Conservation (phyloP, 352 stramenopile species). For the Phytophthora tubulina region DNA sequence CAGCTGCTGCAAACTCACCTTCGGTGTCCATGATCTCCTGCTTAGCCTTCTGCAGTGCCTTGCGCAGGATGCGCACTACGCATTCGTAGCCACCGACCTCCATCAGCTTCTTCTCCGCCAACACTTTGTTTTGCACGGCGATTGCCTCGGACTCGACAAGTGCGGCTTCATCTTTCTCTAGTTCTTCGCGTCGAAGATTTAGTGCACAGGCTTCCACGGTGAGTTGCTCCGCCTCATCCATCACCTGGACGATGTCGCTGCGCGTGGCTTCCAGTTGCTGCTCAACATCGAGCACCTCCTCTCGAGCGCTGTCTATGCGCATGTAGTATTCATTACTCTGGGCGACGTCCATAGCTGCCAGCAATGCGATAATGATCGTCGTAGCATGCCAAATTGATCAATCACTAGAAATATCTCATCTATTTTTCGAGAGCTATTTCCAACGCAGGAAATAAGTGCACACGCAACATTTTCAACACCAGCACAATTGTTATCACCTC, state of each 20-base stretch:
- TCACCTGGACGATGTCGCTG: slow-evolving; percentile 48
- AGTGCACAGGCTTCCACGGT: slow-evolving; percentile 60
- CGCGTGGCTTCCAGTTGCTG: slow-evolving; percentile 49
- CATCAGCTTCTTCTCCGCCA: slow-evolving; percentile 68
- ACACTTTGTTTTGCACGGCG: slow-evolving; percentile 62
- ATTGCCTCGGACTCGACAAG: slow-evolving; percentile 56
- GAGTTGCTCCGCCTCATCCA: slow-evolving; percentile 59
- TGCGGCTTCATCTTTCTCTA: slow-evolving; percentile 67
- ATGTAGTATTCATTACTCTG: slow-evolving; percentile 49
- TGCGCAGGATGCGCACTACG: slow-evolving; percentile 63
- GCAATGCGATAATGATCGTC: slow-evolving; percentile 6
- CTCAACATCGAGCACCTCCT: slow-evolving; percentile 46
- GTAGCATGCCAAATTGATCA: background rate
- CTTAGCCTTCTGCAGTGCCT: slow-evolving; percentile 60
- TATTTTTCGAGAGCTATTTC: slow-evolving; percentile 5
- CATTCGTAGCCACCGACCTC: slow-evolving; percentile 73
- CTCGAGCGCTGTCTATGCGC: slow-evolving; percentile 51
- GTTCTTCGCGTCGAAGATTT: slow-evolving; percentile 63
- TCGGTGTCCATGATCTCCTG: slow-evolving; percentile 61
- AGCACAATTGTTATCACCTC: too few species aligned
- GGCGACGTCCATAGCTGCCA: slow-evolving; percentile 37
- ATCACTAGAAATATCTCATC: slow-evolving; percentile 4
- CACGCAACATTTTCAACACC: too few species aligned
- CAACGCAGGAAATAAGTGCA: background rate
- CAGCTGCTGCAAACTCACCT: slow-evolving; percentile 27